A percentile compares a stretch with the other conserved stretches of the same genome.
These are phyloP conservation scores for Mycena capillaripes DNA, from an alignment of 768 basidiomycete genomes.

Conservation along the genomic window DNA sequence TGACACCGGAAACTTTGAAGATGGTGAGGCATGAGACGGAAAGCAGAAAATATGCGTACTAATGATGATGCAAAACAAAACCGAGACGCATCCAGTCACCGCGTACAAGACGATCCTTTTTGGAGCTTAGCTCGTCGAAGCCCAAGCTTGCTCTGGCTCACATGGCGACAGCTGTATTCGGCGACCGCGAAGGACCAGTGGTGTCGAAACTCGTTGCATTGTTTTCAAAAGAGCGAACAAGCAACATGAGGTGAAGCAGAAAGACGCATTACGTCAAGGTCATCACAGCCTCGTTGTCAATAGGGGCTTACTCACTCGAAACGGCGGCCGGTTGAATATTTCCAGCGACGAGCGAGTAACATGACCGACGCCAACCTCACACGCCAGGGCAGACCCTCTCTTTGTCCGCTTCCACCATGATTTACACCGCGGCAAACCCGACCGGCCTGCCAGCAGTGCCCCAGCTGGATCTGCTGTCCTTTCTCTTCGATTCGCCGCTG, in stretches of 20 bases:
- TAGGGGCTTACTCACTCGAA: neutral
- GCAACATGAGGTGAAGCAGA: neutral
- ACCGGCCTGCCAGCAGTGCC: constrained; percentile 16
- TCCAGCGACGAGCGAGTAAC: no score
- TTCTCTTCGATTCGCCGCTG: constrained; percentile 15
- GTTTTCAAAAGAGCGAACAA: neutral
- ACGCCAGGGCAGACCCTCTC: neutral
- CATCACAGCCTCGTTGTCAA: neutral
- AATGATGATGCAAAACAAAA: constrained; percentile 88
- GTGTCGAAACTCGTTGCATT: constrained; percentile 3
- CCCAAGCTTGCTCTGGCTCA: constrained; percentile 38
- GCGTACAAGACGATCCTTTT: constrained; percentile 86
- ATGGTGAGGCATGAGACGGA: neutral
- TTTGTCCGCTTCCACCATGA: constrained; percentile 3
- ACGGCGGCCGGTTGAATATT: no score
- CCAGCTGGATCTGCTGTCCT: constrained; percentile 28
- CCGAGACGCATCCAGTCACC: constrained; percentile 91
- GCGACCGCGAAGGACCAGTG: neutral
- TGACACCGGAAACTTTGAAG: constrained; percentile 6
- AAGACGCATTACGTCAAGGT: neutral
- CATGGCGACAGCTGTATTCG: constrained; percentile 84
- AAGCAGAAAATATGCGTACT: constrained; percentile 18
- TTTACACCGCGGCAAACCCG: constrained; percentile 2
- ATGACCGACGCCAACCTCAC: neutral
- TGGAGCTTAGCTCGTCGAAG: neutral